Conservation (phyloP, 176 grass and related monocot genomes). For the barley (Hordeum vulgare) region MorexV3_pseudomolecules_assembly NC_058524.1:53267684-53268183, state of each 20-base stretch:
- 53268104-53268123: no score
- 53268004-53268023: neutral
- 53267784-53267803: no score
- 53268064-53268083: neutral
- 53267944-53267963: neutral
- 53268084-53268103: no score
- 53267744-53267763: neutral
- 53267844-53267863: neutral
- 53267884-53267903: neutral
- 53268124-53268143: no score
- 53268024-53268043: neutral
- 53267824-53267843: neutral
- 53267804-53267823: neutral
- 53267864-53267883: neutral
- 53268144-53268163: no score
- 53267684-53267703: no score
- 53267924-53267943: neutral
- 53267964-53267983: neutral
- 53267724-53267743: neutral
- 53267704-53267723: neutral
- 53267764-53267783: neutral
- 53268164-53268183: no score
- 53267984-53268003: neutral
- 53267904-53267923: neutral
- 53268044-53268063: neutral